Evolutionary conservation across 2,329 filamentous ascomycete species (phyloP), one percentile per base, ranked within the genome.

Genomic region (Penicillium digitatum): DNA sequence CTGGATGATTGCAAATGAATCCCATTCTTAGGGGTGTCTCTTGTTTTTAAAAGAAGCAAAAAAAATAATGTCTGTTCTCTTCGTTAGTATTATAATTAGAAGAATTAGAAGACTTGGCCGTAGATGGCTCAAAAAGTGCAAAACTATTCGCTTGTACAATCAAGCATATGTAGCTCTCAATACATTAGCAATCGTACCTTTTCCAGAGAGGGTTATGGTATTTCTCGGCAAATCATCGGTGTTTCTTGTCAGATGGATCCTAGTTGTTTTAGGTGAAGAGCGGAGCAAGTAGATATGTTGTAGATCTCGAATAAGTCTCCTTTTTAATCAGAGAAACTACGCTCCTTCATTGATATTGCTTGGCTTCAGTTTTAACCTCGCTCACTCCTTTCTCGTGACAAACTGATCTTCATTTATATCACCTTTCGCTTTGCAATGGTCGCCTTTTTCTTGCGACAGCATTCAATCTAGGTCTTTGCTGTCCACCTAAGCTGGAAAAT

Each of bases 401-500:
- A 9, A 44, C 31, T 31, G 14, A n/a, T 20, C 10, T 29, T 44
- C 7, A 16, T 20, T 20, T 18, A n/a, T 29, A 26, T 5, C 16
- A 8, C 11, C 26, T 7, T 43, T 29, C 24, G 12, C 16, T 31
- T 44, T 20, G 11, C n/a, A 31, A 44, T 44, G 42, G 11, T 31
- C 7, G 7, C 18, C 26, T 44, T 29, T 14, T 26, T 44, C 31
- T 18, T 4, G 54, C 54, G 10, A 40, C 57, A 11, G 54, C 54
- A 22, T 57, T 54, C 46, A 34, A 46, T 18, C 42, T 59, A 27
- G 50, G 54, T 2, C n/a, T n/a, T n/a, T n/a, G n/a, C n/a, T n/a
- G n/a, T n/a, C n/a, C n/a, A n/a, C n/a, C 29, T 59, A n/a, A 54
- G 57, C 29, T 59, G 55, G 57, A 54, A 54, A 27, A 51, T 59